Conservation (phyloP, 441 rosid genomes). For the Bocquillonia castaneifolia region DNA sequence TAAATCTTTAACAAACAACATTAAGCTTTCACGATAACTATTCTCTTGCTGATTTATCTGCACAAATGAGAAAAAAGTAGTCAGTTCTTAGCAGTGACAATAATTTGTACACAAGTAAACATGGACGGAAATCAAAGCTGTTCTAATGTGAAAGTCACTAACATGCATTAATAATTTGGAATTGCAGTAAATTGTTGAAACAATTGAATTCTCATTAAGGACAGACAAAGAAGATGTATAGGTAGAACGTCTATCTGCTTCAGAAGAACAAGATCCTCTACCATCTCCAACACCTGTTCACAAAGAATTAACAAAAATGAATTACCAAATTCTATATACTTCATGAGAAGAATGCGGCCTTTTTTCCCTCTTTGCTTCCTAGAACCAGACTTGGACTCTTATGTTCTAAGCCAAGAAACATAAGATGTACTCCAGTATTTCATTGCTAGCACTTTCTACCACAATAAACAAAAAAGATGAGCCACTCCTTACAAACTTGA, state of each 20-base stretch:
- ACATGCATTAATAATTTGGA: slow-evolving; percentile 36
- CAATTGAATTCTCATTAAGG: slow-evolving; percentile 24
- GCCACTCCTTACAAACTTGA: not conserved
- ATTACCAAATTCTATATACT: slow-evolving; percentile 15
- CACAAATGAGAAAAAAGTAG: not conserved
- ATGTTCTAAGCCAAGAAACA: not conserved
- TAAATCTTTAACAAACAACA: slow-evolving; percentile 43
- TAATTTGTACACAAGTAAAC: not conserved
- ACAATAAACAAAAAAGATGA: not conserved
- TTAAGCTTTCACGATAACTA: slow-evolving; percentile 40
- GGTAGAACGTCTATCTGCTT: slow-evolving; percentile 36
- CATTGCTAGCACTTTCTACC: not conserved
- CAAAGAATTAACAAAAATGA: slow-evolving; percentile 17
- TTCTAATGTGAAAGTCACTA: slow-evolving; percentile 16
- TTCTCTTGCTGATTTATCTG: slow-evolving; percentile 36
- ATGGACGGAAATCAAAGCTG: not conserved
- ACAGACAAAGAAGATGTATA: slow-evolving; percentile 33
- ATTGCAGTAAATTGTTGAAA: slow-evolving; percentile 16
- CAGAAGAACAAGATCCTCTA: slow-evolving; percentile 21
- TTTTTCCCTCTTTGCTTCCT: too few relatives aligned
- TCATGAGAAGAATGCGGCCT: not conserved
- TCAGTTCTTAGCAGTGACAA: slow-evolving; percentile 4
- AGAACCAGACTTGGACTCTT: not conserved
- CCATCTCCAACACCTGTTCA: slow-evolving; percentile 32
- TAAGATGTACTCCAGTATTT: not conserved